Percentiles rank a stretch among this genome's conserved stretches.
These are phyloP conservation scores for Puccinia novopanici DNA, from an alignment of 1,284 basidiomycete species.

Conservation along the genomic window DNA sequence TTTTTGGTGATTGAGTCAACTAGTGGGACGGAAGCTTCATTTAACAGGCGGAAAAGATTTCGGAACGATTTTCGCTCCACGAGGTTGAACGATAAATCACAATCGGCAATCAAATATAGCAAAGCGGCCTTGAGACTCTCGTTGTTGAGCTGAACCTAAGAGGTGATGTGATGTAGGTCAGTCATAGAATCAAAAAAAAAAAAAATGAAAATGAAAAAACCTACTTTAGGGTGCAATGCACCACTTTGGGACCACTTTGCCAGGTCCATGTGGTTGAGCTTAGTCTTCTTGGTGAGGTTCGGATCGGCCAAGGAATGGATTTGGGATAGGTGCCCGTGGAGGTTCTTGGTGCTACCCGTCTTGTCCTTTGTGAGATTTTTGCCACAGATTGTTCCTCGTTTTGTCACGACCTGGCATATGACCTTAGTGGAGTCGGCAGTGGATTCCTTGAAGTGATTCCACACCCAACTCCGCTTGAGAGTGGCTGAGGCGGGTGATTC, in stretches of 20 bases:
- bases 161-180: no score
- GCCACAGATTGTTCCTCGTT: not conserved
- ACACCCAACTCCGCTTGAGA: slow-evolving; percentile 8
- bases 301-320: not conserved
- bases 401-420: not conserved
- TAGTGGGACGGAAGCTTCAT: not conserved
- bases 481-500: no score
- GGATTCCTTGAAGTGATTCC: not conserved
- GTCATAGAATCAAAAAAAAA: no score
- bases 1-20: not conserved
- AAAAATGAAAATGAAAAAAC: not conserved
- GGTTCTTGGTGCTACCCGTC: not conserved
- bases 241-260: not conserved
- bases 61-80: slow-evolving; percentile 1
- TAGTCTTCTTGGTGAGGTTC: not conserved
- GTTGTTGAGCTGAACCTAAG: not conserved
- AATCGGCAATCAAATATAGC: slow-evolving; percentile 8
- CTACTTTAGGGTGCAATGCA: not conserved
- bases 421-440: not conserved
- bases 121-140: slow-evolving; percentile 6
- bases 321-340: not conserved
- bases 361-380: not conserved
- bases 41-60: not conserved
- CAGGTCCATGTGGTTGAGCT: not conserved
- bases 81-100: not conserved